Conservation (phyloP, 257 asterid species). For the Rehmannia glutinosa region DNA sequence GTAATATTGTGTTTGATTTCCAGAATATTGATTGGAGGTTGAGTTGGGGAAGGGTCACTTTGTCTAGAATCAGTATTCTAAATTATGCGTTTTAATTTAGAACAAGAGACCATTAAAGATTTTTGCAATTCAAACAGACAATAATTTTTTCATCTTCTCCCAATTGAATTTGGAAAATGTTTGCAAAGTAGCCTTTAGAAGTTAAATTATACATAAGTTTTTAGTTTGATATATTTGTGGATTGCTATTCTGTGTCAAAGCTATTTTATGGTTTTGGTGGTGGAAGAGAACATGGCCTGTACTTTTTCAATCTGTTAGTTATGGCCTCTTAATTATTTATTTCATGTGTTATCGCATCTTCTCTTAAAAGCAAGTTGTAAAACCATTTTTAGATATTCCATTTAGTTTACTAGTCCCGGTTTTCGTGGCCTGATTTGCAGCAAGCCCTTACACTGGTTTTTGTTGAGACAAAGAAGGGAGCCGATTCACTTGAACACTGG, state of each 20-base stretch:
- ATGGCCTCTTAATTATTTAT: not conserved
- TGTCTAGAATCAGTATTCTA: not conserved
- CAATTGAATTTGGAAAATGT: not conserved
- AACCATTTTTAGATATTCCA: not conserved
- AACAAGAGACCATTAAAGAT: not conserved
- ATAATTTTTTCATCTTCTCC: not conserved
- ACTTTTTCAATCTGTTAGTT: not conserved
- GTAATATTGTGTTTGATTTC: not conserved
- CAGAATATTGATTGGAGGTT: not conserved
- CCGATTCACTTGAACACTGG: conserved; percentile 91
- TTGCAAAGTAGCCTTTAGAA: not conserved
- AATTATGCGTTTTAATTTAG: not conserved
- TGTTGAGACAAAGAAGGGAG: too few species aligned
- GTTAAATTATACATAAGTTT: not conserved
- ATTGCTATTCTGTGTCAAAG: not conserved
- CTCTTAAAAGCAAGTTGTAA: not conserved
- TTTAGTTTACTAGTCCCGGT: conserved; percentile 2
- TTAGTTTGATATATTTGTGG: not conserved
- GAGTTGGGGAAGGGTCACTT: not conserved
- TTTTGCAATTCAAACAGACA: not conserved
- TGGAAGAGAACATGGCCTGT: too few species aligned
- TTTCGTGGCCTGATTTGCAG: conserved; percentile 37
- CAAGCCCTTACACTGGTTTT: conserved; percentile 80
- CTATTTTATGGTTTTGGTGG: not conserved
- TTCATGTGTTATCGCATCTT: not conserved